Percentiles rank a stretch among this genome's conserved stretches.
Evolutionary conservation across 2,329 filamentous ascomycete genomes (phyloP).

Genomic region (Ophiostoma australiae): DNA sequence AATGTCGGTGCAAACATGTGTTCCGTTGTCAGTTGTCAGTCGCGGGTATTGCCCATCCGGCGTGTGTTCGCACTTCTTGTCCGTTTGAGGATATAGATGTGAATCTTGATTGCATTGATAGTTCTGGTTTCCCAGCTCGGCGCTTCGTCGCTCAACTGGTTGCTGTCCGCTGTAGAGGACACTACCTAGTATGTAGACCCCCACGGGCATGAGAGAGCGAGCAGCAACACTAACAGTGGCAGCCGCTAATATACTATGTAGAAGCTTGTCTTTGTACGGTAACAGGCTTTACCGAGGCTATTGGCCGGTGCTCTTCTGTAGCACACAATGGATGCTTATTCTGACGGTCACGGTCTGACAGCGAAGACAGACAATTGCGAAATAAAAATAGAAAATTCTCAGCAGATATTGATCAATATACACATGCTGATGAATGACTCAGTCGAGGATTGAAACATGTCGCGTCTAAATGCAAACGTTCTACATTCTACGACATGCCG

Average conservation of each 20-base stretch:
- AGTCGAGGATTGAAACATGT: not conserved
- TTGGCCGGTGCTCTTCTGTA: not conserved
- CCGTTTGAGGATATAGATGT: not conserved
- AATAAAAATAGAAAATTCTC: conserved; percentile 1
- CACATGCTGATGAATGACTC: not conserved
- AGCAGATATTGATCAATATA: not conserved
- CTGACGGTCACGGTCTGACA: not conserved
- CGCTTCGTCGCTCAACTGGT: not conserved
- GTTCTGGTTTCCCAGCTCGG: too few relatives aligned
- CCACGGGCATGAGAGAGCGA: not conserved
- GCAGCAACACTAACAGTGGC: not conserved
- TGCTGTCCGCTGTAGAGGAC: too few relatives aligned
- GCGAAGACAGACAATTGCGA: not conserved
- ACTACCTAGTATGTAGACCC: not conserved
- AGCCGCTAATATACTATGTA: not conserved
- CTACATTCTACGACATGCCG: not conserved
- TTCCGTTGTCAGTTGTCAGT: not conserved
- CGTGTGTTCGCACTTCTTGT: not conserved
- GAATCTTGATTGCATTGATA: not conserved
- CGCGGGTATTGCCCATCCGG: not conserved
- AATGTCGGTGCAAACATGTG: not conserved
- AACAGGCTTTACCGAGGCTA: not conserved
- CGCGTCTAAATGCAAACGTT: not conserved
- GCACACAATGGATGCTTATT: not conserved
- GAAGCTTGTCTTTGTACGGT: not conserved